Evolutionary conservation across 2,329 filamentous ascomycete species (phyloP), one percentile per base, ranked within the genome.

Genomic region (Fusarium fujikuroi): DNA sequence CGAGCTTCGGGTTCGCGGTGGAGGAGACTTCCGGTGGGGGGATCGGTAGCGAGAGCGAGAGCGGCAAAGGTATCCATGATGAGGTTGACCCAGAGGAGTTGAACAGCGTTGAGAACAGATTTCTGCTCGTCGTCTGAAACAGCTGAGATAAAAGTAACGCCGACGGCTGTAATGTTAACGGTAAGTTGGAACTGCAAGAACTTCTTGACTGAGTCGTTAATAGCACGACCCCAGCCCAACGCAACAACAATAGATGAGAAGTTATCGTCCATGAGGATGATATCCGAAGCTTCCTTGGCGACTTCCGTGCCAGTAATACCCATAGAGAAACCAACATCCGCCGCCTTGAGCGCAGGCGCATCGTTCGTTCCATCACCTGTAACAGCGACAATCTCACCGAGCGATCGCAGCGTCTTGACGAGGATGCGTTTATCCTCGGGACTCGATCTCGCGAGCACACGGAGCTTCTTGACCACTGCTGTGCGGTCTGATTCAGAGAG

Each of bases 181-280:
- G 91, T 93, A 71, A 93, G 88, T 82, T 90, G 87, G 77, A 91
- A 91, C 85, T 92, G 90, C 47, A 92, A 84, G 77, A 92, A 92
- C 79, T 92, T 92, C 79, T 90, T 86, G 42, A 92, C 89, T 1
- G 90, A 88, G 71, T 92, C 91, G 74, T 92, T 92, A 63, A 92
- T 90, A 14, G 89, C 88, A 58, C 90, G 86, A 19, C 90, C 91
- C 90, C 90, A 92, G 70, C 89, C 87, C 39, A 92, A 85, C 2
- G 90, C 91, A 23, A 88, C 92, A 39, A 92, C 87, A 60, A 92
- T 92, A 8, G 90, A 89, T 4, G 85, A 80, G 67, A 92, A 92
- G 81, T 92, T 91, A 73, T 92, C 90, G 71, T 92, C 90, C 81
- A 92, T 87, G 15, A 92, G 84, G 67, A 92, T 89, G 64, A 92